These are phyloP conservation scores for Melanogaster broomeanus DNA, from an alignment of 768 basidiomycete species.

Conservation along the genomic window DNA sequence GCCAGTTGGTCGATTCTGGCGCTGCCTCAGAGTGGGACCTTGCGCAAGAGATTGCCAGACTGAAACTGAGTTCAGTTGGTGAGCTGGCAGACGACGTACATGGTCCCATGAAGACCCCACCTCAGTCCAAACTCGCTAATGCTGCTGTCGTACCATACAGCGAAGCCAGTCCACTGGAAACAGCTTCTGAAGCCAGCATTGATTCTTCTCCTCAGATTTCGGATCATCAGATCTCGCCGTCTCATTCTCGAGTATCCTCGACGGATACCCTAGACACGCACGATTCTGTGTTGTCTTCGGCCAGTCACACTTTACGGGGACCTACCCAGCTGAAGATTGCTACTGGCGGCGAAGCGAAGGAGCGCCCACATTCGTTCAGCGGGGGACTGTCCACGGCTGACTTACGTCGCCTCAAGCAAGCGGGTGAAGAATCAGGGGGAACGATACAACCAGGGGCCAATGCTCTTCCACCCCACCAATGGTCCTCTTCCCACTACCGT, in stretches of 20 bases:
- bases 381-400: constrained; percentile 76
- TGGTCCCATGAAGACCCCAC: constrained; percentile 61
- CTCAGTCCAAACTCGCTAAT: constrained; percentile 60
- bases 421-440: constrained; percentile 45
- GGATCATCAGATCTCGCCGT: constrained; percentile 64
- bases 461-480: constrained; percentile 46
- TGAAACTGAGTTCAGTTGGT: constrained; percentile 62
- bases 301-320: constrained; percentile 58
- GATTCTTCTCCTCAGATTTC: constrained; percentile 72
- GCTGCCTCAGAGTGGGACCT: constrained; percentile 66
- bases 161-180: constrained; percentile 73
- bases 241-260: constrained; percentile 84
- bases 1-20: constrained; percentile 60
- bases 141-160: constrained; percentile 55
- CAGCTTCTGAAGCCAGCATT: constrained; percentile 68
- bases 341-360: constrained; percentile 59
- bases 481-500: constrained; percentile 51
- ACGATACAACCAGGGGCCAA: constrained; percentile 37
- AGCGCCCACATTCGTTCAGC: constrained; percentile 80
- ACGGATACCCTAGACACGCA: constrained; percentile 70
- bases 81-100: constrained; percentile 53
- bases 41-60: constrained; percentile 69
- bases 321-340: constrained; percentile 56
- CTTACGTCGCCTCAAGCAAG: constrained; percentile 73
- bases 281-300: constrained; percentile 51